A percentile compares a stretch with the other conserved stretches of the same genome.
Evolutionary conservation across 352 stramenopile species (phyloP).

Genomic region (Pythium rishiriense): DNA sequence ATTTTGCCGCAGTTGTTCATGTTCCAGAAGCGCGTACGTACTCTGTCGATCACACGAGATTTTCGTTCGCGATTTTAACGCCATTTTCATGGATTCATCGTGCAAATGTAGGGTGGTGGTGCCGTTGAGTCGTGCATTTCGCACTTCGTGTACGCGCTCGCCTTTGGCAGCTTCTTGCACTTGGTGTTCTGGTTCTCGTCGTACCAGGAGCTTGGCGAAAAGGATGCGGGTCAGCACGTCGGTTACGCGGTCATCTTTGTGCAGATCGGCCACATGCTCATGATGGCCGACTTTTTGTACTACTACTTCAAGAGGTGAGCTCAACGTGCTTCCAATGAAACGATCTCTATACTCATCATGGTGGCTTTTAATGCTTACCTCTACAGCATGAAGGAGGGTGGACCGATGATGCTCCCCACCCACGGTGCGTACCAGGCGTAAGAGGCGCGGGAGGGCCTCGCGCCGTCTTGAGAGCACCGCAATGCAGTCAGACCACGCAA

Average conservation of each 20-base stretch:
- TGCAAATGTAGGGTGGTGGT: conserved; percentile 66
- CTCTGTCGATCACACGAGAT: neutral
- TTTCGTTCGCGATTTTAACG: neutral
- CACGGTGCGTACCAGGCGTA: conserved; percentile 85
- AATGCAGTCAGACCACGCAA: neutral
- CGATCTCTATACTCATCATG: neutral
- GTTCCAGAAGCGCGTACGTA: conserved; percentile 95
- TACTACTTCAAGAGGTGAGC: conserved; percentile 97
- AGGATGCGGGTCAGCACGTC: conserved; percentile 86
- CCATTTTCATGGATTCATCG: neutral
- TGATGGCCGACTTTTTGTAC: conserved; percentile 99
- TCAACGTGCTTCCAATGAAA: conserved; percentile 8
- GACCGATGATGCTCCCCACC: conserved; percentile 89
- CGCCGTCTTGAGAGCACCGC: neutral
- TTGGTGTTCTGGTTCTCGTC: conserved; percentile 99
- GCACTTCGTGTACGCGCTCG: conserved; percentile 96
- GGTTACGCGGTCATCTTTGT: conserved; percentile 95
- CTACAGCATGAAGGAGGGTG: conserved; percentile 83
- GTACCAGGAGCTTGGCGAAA: conserved; percentile 97
- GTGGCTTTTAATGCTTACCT: neutral
- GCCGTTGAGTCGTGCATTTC: conserved; percentile 96
- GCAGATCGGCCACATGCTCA: conserved; percentile 98
- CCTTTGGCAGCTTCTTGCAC: conserved; percentile 95
- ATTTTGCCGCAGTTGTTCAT: conserved; percentile 99
- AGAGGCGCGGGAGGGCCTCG: neutral